Conservation (phyloP, 2,329 filamentous ascomycete genomes). For the Thyridium curvatum region DNA sequence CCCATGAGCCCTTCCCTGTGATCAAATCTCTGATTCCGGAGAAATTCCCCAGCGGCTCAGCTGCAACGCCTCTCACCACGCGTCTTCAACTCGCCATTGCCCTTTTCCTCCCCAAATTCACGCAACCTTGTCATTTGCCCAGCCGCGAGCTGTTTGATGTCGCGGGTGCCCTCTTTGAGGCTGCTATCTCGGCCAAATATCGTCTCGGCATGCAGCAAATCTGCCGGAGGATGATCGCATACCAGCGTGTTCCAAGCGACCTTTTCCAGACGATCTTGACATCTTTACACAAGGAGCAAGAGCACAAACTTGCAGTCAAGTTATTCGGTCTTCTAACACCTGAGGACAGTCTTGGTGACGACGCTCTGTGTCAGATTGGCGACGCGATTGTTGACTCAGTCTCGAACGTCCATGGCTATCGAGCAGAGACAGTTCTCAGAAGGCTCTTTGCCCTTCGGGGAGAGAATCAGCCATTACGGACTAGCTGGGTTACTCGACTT, state of each 20-base stretch:
- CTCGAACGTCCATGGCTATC: slow-evolving; percentile 16
- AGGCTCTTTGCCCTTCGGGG: slow-evolving; percentile 17
- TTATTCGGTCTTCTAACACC: slow-evolving; percentile 16
- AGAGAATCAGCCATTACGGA: slow-evolving; percentile 14
- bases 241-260: too few relatives aligned
- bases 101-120: slow-evolving; percentile 23
- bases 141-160: background rate
- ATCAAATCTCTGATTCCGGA: slow-evolving; percentile 19
- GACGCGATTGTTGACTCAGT: slow-evolving; percentile 24
- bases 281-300: too few relatives aligned
- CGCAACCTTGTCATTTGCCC: slow-evolving; percentile 3
- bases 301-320: background rate
- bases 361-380: slow-evolving; percentile 17
- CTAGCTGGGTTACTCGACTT: slow-evolving; percentile 28
- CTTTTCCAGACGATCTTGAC: too few relatives aligned
- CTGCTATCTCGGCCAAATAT: background rate
- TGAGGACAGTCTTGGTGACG: slow-evolving; percentile 12
- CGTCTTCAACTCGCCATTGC: slow-evolving; percentile 16
- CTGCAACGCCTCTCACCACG: slow-evolving; percentile 1
- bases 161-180: background rate
- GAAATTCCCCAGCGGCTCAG: slow-evolving; percentile 4
- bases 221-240: too few relatives aligned
- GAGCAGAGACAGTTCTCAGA: slow-evolving; percentile 20
- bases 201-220: too few relatives aligned
- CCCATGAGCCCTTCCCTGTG: slow-evolving; percentile 25